These are phyloP conservation scores for Aegilops sharonensis DNA, from an alignment of 176 grass and related monocot genomes.

Conservation along the genomic window DNA sequence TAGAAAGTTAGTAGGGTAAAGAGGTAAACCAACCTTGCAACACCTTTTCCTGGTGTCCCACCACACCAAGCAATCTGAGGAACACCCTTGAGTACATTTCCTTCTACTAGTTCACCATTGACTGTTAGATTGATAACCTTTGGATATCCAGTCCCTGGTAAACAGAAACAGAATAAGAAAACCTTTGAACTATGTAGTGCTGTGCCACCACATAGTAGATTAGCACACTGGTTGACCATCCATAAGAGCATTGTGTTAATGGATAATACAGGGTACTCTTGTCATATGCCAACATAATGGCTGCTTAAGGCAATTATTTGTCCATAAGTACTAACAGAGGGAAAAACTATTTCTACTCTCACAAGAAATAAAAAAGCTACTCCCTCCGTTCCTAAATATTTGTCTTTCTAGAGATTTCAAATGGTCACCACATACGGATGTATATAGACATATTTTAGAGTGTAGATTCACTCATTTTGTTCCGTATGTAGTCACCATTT, in stretches of 20 bases:
- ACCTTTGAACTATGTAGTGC: neutral
- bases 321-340: slow-evolving; percentile 1
- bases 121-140: slow-evolving; percentile 80
- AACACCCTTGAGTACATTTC: slow-evolving; percentile 76
- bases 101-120: slow-evolving; percentile 86
- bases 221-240: neutral
- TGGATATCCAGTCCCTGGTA: slow-evolving; percentile 86
- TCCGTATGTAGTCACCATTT: too few relatives aligned
- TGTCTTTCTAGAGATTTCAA: too few relatives aligned
- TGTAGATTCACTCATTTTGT: too few relatives aligned
- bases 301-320: neutral
- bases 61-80: slow-evolving; percentile 97
- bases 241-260: slow-evolving; percentile 16
- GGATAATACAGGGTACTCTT: neutral
- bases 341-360: neutral
- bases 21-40: slow-evolving; percentile 63
- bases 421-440: too few relatives aligned
- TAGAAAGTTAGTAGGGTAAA: slow-evolving; percentile 13
- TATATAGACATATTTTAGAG: too few relatives aligned
- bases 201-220: neutral
- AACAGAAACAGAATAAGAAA: slow-evolving; percentile 33
- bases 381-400: too few relatives aligned
- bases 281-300: neutral
- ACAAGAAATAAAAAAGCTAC: neutral
- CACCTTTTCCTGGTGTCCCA: slow-evolving; percentile 77